Percentiles rank a stretch among this genome's conserved stretches.
Evolutionary conservation across 352 stramenopile genomes (phyloP).

Genomic region (Globisporangium echinulatum): DNA sequence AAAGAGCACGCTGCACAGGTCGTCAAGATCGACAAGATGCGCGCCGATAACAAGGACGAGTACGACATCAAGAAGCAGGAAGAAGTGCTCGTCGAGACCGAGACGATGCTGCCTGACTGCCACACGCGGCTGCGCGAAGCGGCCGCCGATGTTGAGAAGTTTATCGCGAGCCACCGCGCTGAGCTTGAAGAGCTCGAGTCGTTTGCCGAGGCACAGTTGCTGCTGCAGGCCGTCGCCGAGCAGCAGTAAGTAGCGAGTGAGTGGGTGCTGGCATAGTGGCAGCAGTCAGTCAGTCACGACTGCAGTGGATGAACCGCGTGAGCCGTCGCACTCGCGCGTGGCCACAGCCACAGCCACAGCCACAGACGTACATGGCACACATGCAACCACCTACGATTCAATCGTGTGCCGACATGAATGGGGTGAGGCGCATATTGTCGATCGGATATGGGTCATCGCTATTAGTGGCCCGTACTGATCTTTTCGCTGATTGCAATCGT

Average conservation of each 20-base stretch:
- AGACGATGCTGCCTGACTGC: slow-evolving; percentile 78
- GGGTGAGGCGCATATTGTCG: no score
- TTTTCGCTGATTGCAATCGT: no score
- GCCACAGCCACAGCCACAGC: no score
- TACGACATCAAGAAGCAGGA: slow-evolving; percentile 79
- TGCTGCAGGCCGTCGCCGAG: slow-evolving; percentile 33
- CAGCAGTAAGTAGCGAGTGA: slow-evolving; percentile 13
- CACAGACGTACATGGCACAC: no score
- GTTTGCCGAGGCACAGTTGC: slow-evolving; percentile 38
- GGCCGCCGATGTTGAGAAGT: slow-evolving; percentile 41
- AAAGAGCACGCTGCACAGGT: slow-evolving; percentile 61
- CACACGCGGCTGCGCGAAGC: slow-evolving; percentile 59
- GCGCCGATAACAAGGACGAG: slow-evolving; percentile 45
- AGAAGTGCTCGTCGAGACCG: slow-evolving; percentile 73
- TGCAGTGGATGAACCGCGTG: no score
- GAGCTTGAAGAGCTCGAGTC: slow-evolving; percentile 33
- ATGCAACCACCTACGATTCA: no score
- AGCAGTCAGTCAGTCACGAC: no score
- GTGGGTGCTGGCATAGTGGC: no score
- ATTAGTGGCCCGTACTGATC: no score
- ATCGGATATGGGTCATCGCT: no score
- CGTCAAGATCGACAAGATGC: slow-evolving; percentile 62
- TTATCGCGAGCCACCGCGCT: slow-evolving; percentile 31
- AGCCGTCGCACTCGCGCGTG: no score
- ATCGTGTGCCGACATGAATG: no score